Base-by-base conservation (phyloP, 1,284 basidiomycete genomes). In the Stereum hirsutum region DNA sequence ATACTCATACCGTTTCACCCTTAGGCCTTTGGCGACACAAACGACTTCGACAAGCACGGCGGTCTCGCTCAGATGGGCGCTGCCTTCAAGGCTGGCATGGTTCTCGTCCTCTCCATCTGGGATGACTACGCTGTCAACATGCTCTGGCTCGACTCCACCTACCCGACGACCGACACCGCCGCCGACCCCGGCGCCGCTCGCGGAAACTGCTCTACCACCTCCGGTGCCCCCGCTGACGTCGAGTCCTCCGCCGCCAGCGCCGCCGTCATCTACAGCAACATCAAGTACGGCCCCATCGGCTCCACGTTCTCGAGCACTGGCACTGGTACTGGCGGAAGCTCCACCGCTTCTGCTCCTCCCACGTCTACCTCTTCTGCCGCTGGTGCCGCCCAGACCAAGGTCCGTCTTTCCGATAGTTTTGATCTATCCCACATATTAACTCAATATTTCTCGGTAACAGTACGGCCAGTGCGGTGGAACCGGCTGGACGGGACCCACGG, bases 111-210 rank as follows among this genome's bases (percentile, higher is more conserved):
- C 54, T 66, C 62, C 51, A 54, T 78, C 49, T 76, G 74, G 74
- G 73, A 77, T 50, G 75, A 78, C 61, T 63, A 75, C 51, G 61
- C 62, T 28, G 73, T 65, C 48, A 59, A 69, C 53, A 77, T 78
- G 75, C 66, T 75, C 54, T 78, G 75, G 75, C 70, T 78, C 58
- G 75, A 79, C 61, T 64, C 61, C 52, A 61, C 62, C 63, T 77
- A 76, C 62, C 75, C 75, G 37, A 62, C 63, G 46, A 55, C 54
- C 53, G 59, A 56, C 20, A 54, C 62, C 51, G 54, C 70, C 14
- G 60, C 61, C 44, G 44, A 50, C 42, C 69, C 74, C 40, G 75
- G 75, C 58, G 63, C 74, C 43, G 58, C 65, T 44, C 72, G 75
- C 55, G 75, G 75, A 45, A 64, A 68, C 14, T 78, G 76, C 58